Evolutionary conservation across 495 filamentous ascomycete species (phyloP), one percentile per base, ranked within the genome.

Genomic region (Darksidea phi): DNA sequence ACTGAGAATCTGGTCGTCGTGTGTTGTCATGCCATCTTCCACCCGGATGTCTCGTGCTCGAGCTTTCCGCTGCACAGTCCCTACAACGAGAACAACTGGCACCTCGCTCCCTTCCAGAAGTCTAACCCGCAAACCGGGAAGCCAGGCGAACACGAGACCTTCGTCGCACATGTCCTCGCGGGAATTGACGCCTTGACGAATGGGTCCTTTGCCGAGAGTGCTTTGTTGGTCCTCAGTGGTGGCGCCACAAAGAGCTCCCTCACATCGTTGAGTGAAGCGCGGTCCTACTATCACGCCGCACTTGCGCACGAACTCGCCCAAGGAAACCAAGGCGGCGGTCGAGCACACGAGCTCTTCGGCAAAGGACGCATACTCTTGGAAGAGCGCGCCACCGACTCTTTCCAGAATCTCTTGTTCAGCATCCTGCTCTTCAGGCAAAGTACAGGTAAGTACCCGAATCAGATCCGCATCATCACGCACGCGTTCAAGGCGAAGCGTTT

Each of bases 371-470:
- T 69, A 4, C 36, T 70, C 11, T 48, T 71, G 0, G 74, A 76
- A 37, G 71, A 74, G 36, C 23, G 52, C 24, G 71, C 74, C 24
- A 76, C 74, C 15, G 74, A 76, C 51, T 73, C 70, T 37, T 75
- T 60, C 43, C 74, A 76, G 61, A 76, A 76, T 47, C 61, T 76
- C n/a, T 61, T 76, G 18, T 76, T 76, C 52, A 68, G 67, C 20
- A 68, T 76, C 50, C 25, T 73, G 20, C 48, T 57, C 1, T 76
- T 72, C 59, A 63, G 67, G 24, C 54, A 64, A 37, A 54, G 42
- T 5, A 60, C 62, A 5, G 73, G 73, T 1, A 18, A 20, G 7
- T 74, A 71, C 42, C 73, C 74, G 8, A 42, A 59, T 15, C 20
- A 54, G 1, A 48, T 76, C 12, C 71, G 63, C 2, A 56, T 75